Conservation (phyloP, 805 yeast species). For the Starmerella floricola region DNA sequence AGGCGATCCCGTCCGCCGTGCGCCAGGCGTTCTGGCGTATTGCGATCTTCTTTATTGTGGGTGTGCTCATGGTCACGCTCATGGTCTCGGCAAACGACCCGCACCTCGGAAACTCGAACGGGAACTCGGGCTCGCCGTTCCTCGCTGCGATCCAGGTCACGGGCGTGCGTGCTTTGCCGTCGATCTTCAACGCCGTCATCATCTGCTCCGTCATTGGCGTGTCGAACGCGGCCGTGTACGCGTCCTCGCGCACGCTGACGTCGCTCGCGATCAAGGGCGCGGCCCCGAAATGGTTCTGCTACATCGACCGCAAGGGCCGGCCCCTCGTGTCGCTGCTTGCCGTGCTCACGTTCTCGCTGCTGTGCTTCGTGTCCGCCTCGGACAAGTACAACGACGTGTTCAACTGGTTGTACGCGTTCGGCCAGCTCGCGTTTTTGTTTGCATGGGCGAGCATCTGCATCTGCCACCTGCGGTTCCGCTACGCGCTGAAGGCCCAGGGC, state of each 20-base stretch:
- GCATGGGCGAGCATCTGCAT: slow-evolving; percentile 21
- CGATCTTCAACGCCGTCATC: slow-evolving; percentile 66
- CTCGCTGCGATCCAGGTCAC: slow-evolving; percentile 69
- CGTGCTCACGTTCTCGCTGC: slow-evolving; percentile 38
- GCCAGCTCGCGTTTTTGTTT: slow-evolving; percentile 22
- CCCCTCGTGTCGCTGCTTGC: slow-evolving; percentile 53
- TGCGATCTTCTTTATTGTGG: slow-evolving; percentile 46
- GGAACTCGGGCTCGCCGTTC: slow-evolving; percentile 62
- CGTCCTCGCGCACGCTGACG: slow-evolving; percentile 54
- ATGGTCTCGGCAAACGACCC: slow-evolving; percentile 51
- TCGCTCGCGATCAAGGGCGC: slow-evolving; percentile 53
- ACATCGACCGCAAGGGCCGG: slow-evolving; percentile 66
- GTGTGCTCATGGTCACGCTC: slow-evolving; percentile 55
- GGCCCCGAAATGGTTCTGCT: slow-evolving; percentile 49
- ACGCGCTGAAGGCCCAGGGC: slow-evolving; percentile 50
- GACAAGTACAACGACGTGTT: slow-evolving; percentile 25
- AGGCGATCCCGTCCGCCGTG: slow-evolving; percentile 58
- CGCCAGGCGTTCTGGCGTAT: slow-evolving; percentile 60
- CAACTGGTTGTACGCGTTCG: slow-evolving; percentile 24
- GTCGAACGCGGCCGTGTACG: slow-evolving; percentile 60
- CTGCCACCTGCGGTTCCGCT: slow-evolving; percentile 35
- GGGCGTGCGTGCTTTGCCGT: slow-evolving; percentile 52
- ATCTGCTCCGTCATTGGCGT: slow-evolving; percentile 68
- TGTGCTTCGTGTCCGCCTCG: slow-evolving; percentile 52
- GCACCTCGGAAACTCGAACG: slow-evolving; percentile 36